Evolutionary conservation across 441 rosid species (phyloP), one percentile per base, ranked within the genome.

Genomic region (Erysimum pusillum): DNA sequence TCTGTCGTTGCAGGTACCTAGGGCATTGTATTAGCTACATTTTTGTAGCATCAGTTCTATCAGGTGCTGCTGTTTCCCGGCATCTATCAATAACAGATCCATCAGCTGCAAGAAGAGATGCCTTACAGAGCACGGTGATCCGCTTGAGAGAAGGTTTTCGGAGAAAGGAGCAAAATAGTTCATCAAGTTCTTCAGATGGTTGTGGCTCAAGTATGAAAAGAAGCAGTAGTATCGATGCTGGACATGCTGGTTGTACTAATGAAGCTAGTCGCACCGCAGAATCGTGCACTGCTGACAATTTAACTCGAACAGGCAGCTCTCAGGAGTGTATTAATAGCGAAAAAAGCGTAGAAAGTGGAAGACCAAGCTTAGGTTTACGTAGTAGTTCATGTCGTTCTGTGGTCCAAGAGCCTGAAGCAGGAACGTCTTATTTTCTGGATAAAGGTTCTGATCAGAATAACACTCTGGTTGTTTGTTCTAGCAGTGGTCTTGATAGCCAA

Each of bases 11-110:
- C 80, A 94, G 99, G 99, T 97, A 97, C 87, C 81, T 97, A 84
- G 99, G 99, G 48, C 99, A 97, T 74, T 97, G 99, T 71, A 83
- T 92, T 71, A 97, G 99, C 79, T 97, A 94, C 86, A 96, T 95
- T 34, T 90, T 97, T 75, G 99, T 97, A 51, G 98, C 99, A 63
- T 91, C 99, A 68, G 93, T 94, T 79, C 91, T 97, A 39, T 83
- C 94, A 77, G 96, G 97, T 66, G 99, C 99, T 81, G 97, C 92
- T 78, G 99, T 94, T 86, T 91, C 91, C 71, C 97, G 99, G 66
- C 97, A 97, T 88, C 82, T 97, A 41, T 97, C 96, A 52, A 85
- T 88, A 74, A 84, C 97, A 76, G 90, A 97, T 79, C 99, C 97
- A 7, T 87, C 89, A 80, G 99, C 92, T 82, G 99, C 99, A 45